A percentile compares a stretch with the other conserved stretches of the same genome.
Conservation (phyloP, 805 yeast genomes). For the Myxozyma neotropica region DNA sequence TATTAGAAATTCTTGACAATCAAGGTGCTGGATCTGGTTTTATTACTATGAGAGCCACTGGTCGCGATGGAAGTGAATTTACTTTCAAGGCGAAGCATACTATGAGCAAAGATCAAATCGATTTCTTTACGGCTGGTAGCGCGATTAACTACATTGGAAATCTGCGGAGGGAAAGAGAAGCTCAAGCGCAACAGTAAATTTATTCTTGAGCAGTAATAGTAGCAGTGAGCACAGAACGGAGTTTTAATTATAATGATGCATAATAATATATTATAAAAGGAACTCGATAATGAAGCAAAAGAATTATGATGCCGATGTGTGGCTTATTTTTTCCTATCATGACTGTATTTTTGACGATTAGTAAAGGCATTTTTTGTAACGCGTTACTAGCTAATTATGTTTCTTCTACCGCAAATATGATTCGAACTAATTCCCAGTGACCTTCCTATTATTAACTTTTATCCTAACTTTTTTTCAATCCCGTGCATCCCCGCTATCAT, state of each 20-base stretch:
- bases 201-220: too few species aligned
- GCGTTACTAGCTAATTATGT: too few species aligned
- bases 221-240: neutral
- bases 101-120: conserved; percentile 94
- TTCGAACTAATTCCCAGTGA: too few species aligned
- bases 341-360: too few species aligned
- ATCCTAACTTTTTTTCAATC: too few species aligned
- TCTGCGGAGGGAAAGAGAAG: conserved; percentile 19
- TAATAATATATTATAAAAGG: neutral
- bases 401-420: too few species aligned
- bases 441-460: too few species aligned
- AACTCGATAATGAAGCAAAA: too few species aligned
- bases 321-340: too few species aligned
- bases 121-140: conserved; percentile 95
- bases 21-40: conserved; percentile 63
- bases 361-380: too few species aligned
- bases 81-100: conserved; percentile 85
- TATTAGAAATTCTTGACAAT: conserved; percentile 75
- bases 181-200: neutral
- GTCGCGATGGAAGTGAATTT: conserved; percentile 66
- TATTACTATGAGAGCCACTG: conserved; percentile 70
- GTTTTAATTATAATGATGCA: neutral
- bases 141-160: conserved; percentile 91
- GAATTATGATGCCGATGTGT: too few species aligned
- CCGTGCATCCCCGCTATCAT: too few species aligned